A percentile compares a stretch with the other conserved stretches of the same genome.
These are phyloP conservation scores for Gyrodon lividus DNA, from an alignment of 768 basidiomycete species.

Conservation along the genomic window DNA sequence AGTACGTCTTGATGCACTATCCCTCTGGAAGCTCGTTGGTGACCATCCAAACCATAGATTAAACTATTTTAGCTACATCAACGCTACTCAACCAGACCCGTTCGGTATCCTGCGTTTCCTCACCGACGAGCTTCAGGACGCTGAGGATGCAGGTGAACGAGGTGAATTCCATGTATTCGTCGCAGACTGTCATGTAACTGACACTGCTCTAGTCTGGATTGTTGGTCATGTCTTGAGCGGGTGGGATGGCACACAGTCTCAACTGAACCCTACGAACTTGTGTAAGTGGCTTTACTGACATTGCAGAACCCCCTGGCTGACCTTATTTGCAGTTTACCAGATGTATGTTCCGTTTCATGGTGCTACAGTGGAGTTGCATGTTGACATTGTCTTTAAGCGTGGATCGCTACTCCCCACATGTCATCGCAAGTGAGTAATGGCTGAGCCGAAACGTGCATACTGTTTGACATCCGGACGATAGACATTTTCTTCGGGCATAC, in stretches of 20 bases:
- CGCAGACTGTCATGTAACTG: not conserved
- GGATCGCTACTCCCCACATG: constrained; percentile 47
- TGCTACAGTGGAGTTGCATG: not conserved
- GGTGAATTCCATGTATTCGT: constrained; percentile 23
- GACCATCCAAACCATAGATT: constrained; percentile 19
- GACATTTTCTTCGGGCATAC: constrained; percentile 74
- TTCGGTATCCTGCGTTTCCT: constrained; percentile 51
- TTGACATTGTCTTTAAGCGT: constrained; percentile 29
- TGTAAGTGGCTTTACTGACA: constrained; percentile 30
- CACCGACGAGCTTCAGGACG: constrained; percentile 52
- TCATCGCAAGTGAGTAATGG: constrained; percentile 40
- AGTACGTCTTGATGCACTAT: constrained; percentile 19
- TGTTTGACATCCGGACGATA: constrained; percentile 16
- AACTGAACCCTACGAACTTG: constrained; percentile 43
- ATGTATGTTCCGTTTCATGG: constrained; percentile 30
- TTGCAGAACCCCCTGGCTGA: not conserved
- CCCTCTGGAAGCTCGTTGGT: not conserved
- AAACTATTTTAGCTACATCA: constrained; percentile 51
- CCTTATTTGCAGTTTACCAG: constrained; percentile 39
- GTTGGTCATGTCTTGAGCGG: constrained; percentile 50
- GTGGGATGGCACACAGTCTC: constrained; percentile 42
- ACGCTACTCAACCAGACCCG: constrained; percentile 42
- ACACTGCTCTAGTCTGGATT: constrained; percentile 42
- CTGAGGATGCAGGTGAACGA: constrained; percentile 47
- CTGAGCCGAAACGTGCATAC: not conserved